Conservation (phyloP, 164 flowering plant genomes). For the Annona cherimola region DNA sequence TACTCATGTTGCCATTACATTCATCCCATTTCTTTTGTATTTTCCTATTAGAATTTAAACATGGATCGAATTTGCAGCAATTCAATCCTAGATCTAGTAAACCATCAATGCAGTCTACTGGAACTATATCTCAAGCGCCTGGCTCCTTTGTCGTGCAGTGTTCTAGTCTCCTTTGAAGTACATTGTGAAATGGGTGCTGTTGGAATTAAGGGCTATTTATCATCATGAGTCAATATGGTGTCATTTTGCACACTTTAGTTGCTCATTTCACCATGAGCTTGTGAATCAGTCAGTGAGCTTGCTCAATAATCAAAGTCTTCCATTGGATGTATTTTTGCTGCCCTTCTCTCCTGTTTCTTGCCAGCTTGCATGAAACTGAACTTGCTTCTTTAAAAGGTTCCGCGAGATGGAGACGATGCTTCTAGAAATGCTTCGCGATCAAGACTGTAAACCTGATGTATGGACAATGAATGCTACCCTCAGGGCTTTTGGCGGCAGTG, state of each 20-base stretch:
- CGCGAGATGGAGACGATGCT: conserved; percentile 81
- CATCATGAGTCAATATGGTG: not conserved
- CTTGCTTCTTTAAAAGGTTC: conserved; percentile 41
- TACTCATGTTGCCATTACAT: not conserved
- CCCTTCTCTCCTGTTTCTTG: not conserved
- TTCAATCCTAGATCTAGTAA: not conserved
- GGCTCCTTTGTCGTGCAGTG: too few species aligned
- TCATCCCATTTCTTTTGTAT: not conserved
- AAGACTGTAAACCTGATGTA: conserved; percentile 70
- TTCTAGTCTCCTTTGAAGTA: not conserved
- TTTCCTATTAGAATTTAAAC: not conserved
- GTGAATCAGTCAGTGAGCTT: not conserved
- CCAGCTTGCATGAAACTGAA: conserved; percentile 6
- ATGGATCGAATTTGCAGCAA: not conserved
- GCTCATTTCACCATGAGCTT: not conserved
- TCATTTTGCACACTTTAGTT: not conserved
- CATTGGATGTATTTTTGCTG: too few species aligned
- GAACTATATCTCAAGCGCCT: too few species aligned
- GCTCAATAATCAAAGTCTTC: not conserved
- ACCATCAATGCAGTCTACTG: not conserved
- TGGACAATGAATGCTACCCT: conserved; percentile 98
- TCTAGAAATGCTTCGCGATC: conserved; percentile 56
- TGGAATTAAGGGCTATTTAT: not conserved
- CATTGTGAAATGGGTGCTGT: not conserved
- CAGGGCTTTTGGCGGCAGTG: conserved; percentile 87